Percentiles rank a stretch among this genome's conserved stretches.
Evolutionary conservation across 345 rosid genomes (phyloP).

Genomic region (Diplotaxis tenuifolia): DNA sequence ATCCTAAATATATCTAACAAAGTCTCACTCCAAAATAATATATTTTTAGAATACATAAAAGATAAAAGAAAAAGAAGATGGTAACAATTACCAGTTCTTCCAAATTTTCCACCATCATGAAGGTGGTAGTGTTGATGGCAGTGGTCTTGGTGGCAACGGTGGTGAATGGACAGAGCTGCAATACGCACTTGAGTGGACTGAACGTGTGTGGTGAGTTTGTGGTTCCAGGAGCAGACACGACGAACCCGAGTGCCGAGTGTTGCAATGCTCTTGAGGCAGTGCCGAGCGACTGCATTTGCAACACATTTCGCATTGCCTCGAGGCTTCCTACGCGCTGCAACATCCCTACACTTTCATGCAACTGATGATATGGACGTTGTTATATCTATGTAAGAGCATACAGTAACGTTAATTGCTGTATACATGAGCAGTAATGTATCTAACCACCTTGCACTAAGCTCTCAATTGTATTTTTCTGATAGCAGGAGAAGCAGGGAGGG

Average conservation of each 20-base stretch:
- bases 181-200: slow-evolving; percentile 51
- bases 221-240: slow-evolving; percentile 52
- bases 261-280: slow-evolving; percentile 63
- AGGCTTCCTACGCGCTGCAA: slow-evolving; percentile 74
- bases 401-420: background rate
- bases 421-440: background rate
- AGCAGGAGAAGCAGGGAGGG: slow-evolving; percentile 11
- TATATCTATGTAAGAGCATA: slow-evolving; percentile 10
- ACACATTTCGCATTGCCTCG: slow-evolving; percentile 68
- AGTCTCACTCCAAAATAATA: slow-evolving; percentile 1
- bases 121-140: slow-evolving; percentile 34
- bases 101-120: slow-evolving; percentile 20
- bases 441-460: background rate
- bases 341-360: slow-evolving; percentile 52
- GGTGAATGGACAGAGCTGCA: slow-evolving; percentile 50
- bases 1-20: background rate
- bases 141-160: slow-evolving; percentile 34
- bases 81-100: slow-evolving; percentile 15
- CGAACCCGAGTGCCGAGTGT: slow-evolving; percentile 49
- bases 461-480: background rate
- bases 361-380: slow-evolving; percentile 30
- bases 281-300: slow-evolving; percentile 71
- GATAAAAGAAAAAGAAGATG: slow-evolving; percentile 20
- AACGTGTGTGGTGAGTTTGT: slow-evolving; percentile 70
- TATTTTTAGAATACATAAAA: slow-evolving; percentile 3